phyloP scores from a whole-genome alignment of 495 filamentous ascomycete species.

The Venustampulla echinocandica region DNA sequence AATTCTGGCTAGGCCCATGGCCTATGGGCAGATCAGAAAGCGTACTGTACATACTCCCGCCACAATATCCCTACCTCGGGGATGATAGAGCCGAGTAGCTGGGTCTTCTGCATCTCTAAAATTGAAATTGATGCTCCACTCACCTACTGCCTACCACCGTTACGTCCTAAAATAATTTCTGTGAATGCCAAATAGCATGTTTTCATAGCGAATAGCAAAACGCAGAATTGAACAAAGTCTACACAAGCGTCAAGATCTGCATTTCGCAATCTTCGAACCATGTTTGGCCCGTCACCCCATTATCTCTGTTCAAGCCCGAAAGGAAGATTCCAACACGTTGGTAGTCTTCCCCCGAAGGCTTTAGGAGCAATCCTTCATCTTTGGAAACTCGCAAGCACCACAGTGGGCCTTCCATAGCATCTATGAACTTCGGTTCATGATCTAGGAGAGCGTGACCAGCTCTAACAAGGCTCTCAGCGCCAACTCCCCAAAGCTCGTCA shows the following conservation, averaged over 20 bases:
- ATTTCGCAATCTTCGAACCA: slow-evolving; percentile 4
- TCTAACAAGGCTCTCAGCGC: neutral
- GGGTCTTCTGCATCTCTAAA: no score
- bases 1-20: slow-evolving; percentile 9
- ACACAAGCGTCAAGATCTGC: slow-evolving; percentile 2
- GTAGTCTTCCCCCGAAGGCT: neutral
- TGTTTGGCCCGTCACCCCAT: neutral
- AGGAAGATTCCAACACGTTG: slow-evolving; percentile 2
- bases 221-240: neutral
- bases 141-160: no score
- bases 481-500: slow-evolving; percentile 3
- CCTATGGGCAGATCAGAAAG: no score
- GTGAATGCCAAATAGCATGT: no score
- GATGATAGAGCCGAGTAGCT: no score
- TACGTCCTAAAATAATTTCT: no score
- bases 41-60: no score
- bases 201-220: no score
- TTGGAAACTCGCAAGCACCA: slow-evolving; percentile 1
- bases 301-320: neutral
- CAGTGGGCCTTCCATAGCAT: neutral
- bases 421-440: neutral
- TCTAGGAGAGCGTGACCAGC: neutral
- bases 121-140: no score
- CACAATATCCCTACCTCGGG: no score
- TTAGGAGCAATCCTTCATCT: slow-evolving; percentile 4